Percentiles rank a stretch among this genome's conserved stretches.
Evolutionary conservation across 2,329 filamentous ascomycete species (phyloP).

Genomic region (Botrytis aclada): DNA sequence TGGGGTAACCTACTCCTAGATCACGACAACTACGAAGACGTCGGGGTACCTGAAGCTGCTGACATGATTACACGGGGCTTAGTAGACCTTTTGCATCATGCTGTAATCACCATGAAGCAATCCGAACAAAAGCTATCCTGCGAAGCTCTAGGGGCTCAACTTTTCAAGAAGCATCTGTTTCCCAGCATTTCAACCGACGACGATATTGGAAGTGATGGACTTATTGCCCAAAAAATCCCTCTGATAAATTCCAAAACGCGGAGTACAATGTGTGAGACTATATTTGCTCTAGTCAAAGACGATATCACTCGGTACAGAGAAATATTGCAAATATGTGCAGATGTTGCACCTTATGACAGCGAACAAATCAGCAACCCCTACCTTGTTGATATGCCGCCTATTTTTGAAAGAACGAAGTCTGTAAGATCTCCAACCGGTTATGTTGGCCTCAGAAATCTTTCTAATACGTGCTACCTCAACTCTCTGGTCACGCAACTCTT

Average conservation of each 20-base stretch:
- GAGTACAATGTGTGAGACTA: constrained; percentile 56
- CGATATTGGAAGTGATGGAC: constrained; percentile 28
- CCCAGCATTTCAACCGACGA: constrained; percentile 47
- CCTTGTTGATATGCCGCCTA: constrained; percentile 57
- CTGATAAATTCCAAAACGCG: constrained; percentile 56
- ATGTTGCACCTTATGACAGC: constrained; percentile 51
- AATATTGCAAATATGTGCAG: constrained; percentile 51
- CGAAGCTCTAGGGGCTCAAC: constrained; percentile 44
- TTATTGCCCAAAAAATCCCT: constrained; percentile 42
- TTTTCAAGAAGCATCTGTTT: constrained; percentile 66
- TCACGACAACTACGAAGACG: constrained; percentile 44
- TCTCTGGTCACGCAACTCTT: constrained; percentile 91
- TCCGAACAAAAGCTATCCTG: constrained; percentile 30
- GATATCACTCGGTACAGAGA: constrained; percentile 47
- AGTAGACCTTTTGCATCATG: constrained; percentile 39
- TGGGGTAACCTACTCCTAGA: constrained; percentile 40
- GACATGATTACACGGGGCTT: constrained; percentile 39
- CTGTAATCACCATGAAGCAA: constrained; percentile 33
- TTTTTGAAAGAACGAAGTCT: constrained; percentile 63
- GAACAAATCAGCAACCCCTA: constrained; percentile 47
- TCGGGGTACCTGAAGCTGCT: constrained; percentile 36
- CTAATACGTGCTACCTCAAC: constrained; percentile 96
- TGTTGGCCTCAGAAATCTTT: constrained; percentile 85
- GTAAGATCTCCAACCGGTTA: constrained; percentile 79
- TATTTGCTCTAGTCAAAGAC: constrained; percentile 55